Evolutionary conservation across 2,329 filamentous ascomycete genomes (phyloP).

Genomic region (Rhynchosporium graminicola): DNA sequence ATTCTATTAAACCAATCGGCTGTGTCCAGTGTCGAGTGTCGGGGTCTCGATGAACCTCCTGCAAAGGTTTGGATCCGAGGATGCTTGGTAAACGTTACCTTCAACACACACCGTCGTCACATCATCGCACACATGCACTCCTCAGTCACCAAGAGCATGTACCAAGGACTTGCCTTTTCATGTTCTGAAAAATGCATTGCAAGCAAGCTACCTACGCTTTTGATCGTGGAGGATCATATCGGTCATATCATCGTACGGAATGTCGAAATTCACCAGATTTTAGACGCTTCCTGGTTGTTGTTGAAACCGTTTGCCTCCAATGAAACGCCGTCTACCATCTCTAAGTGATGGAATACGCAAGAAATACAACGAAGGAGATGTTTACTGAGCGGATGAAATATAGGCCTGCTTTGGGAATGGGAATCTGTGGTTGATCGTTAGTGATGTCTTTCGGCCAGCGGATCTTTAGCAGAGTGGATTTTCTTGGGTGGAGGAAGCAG

Average conservation of each 20-base stretch:
- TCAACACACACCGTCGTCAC: constrained; percentile 9
- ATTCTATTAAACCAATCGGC: constrained; percentile 5
- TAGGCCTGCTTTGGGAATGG: constrained; percentile 82
- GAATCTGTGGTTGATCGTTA: constrained; percentile 55
- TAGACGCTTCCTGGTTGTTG: constrained; percentile 45
- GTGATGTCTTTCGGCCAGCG: constrained; percentile 19
- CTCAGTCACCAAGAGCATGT: not conserved
- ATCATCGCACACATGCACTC: not conserved
- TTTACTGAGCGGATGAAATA: constrained; percentile 46
- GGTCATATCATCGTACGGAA: constrained; percentile 37
- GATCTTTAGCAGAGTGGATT: not conserved
- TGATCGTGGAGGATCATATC: constrained; percentile 43
- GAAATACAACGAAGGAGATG: constrained; percentile 32
- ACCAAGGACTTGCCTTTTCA: constrained; percentile 27
- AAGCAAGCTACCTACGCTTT: constrained; percentile 34
- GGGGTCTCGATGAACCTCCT: not conserved
- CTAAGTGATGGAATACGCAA: constrained; percentile 34
- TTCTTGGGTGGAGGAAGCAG: constrained; percentile 3
- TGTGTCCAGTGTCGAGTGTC: not conserved
- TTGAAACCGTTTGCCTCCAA: constrained; percentile 53
- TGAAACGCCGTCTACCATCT: constrained; percentile 48
- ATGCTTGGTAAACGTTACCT: not conserved
- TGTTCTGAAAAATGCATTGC: constrained; percentile 24
- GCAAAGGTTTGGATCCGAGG: constrained; percentile 2
- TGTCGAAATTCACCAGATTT: constrained; percentile 35